Percentiles rank a stretch among this genome's conserved stretches.
phyloP scores from a whole-genome alignment of 2,329 filamentous ascomycete species.

The Epicoccum sorghinum region DNA sequence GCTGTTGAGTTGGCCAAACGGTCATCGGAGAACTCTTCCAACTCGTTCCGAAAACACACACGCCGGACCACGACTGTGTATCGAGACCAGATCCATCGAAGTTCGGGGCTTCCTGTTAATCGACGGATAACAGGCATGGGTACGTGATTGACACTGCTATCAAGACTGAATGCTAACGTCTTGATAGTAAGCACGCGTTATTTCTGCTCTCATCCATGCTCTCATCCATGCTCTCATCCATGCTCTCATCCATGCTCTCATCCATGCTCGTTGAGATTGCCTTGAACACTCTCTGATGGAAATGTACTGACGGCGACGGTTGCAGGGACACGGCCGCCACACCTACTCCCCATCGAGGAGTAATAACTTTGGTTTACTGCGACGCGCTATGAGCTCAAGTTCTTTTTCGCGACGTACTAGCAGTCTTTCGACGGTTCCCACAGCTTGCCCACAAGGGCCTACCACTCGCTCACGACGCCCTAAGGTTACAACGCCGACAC shows the following conservation, averaged over 20 bases:
- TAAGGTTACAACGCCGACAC: constrained; percentile 35
- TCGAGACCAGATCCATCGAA: constrained; percentile 31
- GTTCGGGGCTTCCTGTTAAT: constrained; percentile 38
- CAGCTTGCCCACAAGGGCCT: constrained; percentile 46
- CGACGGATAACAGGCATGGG: constrained; percentile 39
- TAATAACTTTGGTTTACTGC: constrained; percentile 33
- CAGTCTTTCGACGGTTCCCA: constrained; percentile 47
- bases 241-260: no score
- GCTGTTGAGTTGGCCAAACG: constrained; percentile 48
- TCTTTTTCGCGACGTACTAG: constrained; percentile 49
- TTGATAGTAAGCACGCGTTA: constrained; percentile 11
- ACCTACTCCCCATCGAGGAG: constrained; percentile 37
- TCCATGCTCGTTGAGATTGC: background rate
- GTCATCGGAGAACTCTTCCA: constrained; percentile 38
- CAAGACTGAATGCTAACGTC: constrained; percentile 12
- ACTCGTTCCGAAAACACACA: constrained; percentile 37
- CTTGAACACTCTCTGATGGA: background rate
- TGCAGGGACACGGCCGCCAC: constrained; percentile 33
- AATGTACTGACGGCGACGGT: constrained; percentile 1
- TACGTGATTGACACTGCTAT: constrained; percentile 7
- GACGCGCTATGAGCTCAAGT: constrained; percentile 42
- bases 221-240: no score
- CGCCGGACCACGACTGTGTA: constrained; percentile 33
- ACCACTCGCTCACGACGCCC: constrained; percentile 29
- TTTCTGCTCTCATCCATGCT: background rate